A percentile compares a stretch with the other conserved stretches of the same genome.
These are phyloP conservation scores for Camelina sativa DNA, from an alignment of 345 rosid species.

Conservation along the genomic window DNA sequence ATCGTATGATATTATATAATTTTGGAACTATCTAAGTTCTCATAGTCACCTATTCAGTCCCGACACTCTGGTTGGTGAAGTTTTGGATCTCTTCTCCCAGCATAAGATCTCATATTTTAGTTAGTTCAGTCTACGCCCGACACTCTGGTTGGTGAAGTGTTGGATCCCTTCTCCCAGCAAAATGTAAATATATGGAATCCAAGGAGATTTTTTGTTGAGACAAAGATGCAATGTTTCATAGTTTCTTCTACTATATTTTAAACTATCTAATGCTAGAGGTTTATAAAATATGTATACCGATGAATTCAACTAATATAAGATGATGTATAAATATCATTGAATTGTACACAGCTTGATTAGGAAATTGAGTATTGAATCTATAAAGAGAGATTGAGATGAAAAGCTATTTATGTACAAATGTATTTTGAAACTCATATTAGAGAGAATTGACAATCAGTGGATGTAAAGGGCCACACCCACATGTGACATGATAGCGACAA, in stretches of 20 bases:
- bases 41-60: background rate
- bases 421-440: conserved; percentile 1
- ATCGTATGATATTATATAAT: no score
- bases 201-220: background rate
- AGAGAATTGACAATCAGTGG: conserved; percentile 30
- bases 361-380: conserved; percentile 16
- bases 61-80: conserved; percentile 28
- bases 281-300: background rate
- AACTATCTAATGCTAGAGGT: background rate
- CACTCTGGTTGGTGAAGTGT: conserved; percentile 20
- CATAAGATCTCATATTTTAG: background rate
- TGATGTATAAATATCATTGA: background rate
- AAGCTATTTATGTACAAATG: background rate
- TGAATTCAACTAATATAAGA: background rate
- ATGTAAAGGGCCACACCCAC: conserved; percentile 44
- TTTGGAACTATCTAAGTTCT: conserved; percentile 1
- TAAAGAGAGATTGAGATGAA: background rate
- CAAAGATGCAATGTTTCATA: no score
- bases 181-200: background rate
- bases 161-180: background rate
- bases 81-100: background rate
- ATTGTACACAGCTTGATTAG: background rate
- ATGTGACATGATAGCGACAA: conserved; percentile 40
- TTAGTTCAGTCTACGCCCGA: conserved; percentile 13
- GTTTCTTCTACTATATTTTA: background rate